A percentile compares a stretch with the other conserved stretches of the same genome.
phyloP scores from a whole-genome alignment of 306 rosid genomes.

The Canavalia gladiata region DNA sequence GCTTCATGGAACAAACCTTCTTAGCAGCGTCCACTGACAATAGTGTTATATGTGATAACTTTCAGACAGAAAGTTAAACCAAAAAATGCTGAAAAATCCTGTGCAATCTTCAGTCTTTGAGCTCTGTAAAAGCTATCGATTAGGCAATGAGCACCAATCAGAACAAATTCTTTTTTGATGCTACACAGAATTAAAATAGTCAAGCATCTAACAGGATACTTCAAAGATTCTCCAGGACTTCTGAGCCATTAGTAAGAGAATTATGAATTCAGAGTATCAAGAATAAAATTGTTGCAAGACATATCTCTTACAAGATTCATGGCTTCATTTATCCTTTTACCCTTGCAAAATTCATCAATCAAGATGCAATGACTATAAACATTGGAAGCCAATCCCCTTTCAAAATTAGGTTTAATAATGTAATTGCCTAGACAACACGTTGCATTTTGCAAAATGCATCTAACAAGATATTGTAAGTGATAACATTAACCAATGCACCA shows the following conservation, averaged over 20 bases:
- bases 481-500: constrained; percentile 22
- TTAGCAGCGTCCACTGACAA: constrained; percentile 9
- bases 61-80: background rate
- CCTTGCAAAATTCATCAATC: constrained; percentile 15
- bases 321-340: constrained; percentile 1
- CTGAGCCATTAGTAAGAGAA: constrained; percentile 9
- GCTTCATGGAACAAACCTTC: constrained; percentile 25
- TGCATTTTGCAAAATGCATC: constrained; percentile 40
- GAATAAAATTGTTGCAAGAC: background rate
- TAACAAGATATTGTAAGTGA: constrained; percentile 49
- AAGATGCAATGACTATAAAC: background rate
- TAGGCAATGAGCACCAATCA: constrained; percentile 1
- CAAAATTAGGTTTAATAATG: constrained; percentile 15
- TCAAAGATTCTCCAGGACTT: constrained; percentile 27
- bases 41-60: background rate
- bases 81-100: constrained; percentile 37
- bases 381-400: background rate
- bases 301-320: constrained; percentile 21
- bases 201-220: constrained; percentile 18
- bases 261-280: constrained; percentile 22
- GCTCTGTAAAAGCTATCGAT: constrained; percentile 43
- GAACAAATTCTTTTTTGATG: background rate
- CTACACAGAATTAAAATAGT: background rate
- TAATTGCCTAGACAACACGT: constrained; percentile 23
- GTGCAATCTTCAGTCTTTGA: background rate